phyloP scores from a whole-genome alignment of 106 monocot species.

The Acanthochlamys bracteata region DNA sequence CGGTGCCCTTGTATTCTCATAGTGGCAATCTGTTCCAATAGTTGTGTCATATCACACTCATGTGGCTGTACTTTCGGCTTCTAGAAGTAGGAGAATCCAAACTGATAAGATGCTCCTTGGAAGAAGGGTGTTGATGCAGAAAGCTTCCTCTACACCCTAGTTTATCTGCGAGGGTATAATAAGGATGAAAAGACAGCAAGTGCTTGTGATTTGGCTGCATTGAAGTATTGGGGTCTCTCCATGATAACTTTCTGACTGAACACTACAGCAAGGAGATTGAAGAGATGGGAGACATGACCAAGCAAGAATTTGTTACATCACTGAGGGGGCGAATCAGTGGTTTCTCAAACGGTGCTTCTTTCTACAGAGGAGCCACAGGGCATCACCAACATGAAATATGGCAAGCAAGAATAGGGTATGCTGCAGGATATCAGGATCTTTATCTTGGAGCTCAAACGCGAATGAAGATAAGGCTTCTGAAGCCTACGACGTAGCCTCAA shows the following conservation, averaged over 20 bases:
- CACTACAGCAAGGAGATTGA: conserved; percentile 42
- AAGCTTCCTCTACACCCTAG: no score
- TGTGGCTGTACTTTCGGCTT: no score
- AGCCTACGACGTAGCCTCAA: conserved; percentile 67
- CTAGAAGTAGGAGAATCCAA: no score
- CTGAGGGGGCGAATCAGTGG: conserved; percentile 24
- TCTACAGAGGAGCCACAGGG: conserved; percentile 11
- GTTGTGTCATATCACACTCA: no score
- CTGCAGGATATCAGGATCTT: conserved; percentile 32
- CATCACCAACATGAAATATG: conserved; percentile 11
- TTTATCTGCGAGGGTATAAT: conserved; percentile 12
- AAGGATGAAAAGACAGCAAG: conserved; percentile 8
- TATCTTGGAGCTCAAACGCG: conserved; percentile 25
- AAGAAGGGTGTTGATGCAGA: no score
- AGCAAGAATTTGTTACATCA: conserved; percentile 65
- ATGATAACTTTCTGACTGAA: conserved; percentile 14
- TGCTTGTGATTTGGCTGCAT: conserved; percentile 1
- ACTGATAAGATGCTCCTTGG: no score
- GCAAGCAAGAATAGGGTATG: conserved; percentile 17
- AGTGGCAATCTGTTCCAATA: no score
- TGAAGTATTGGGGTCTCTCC: conserved; percentile 3
- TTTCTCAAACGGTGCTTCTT: conserved; percentile 9
- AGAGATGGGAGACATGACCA: conserved; percentile 56
- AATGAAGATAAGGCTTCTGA: conserved; percentile 60
- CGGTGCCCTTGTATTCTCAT: no score